Conservation (phyloP, 768 basidiomycete species). For the Phylloporus rhodoxanthus region DNA sequence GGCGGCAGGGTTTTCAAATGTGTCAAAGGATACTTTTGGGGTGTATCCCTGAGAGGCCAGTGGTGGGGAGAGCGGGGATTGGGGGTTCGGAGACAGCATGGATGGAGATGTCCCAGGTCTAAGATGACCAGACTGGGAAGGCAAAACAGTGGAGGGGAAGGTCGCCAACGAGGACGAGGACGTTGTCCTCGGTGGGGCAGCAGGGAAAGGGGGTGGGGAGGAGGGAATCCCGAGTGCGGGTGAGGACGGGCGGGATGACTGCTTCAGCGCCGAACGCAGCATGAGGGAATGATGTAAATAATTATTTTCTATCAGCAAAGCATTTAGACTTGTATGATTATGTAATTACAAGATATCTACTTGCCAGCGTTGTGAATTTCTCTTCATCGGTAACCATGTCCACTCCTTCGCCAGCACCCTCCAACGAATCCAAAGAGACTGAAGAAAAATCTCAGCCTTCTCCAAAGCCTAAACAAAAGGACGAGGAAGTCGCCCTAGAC, state of each 20-base stretch:
- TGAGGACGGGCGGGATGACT: conserved; percentile 27
- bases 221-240: conserved; percentile 13
- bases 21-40: conserved; percentile 71
- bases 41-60: conserved; percentile 32
- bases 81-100: conserved; percentile 14
- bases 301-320: conserved; percentile 4
- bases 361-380: background rate
- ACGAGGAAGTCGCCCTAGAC: conserved; percentile 1
- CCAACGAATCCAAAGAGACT: background rate
- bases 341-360: background rate
- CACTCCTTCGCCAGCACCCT: background rate
- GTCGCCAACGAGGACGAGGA: conserved; percentile 16
- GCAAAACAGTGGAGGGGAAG: conserved; percentile 18
- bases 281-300: conserved; percentile 11
- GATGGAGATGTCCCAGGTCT: conserved; percentile 11
- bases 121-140: conserved; percentile 11
- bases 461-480: conserved; percentile 5
- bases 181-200: conserved; percentile 9
- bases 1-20: conserved; percentile 74
- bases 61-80: conserved; percentile 12
- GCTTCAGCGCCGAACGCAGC: conserved; percentile 54
- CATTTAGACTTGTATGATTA: background rate
- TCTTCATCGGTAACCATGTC: conserved; percentile 12
- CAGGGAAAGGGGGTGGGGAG: conserved; percentile 22
- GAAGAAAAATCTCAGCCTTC: conserved; percentile 1